Evolutionary conservation across 1,284 basidiomycete genomes (phyloP), one percentile per base, ranked within the genome.

Genomic region (Heliocybe sulcata): DNA sequence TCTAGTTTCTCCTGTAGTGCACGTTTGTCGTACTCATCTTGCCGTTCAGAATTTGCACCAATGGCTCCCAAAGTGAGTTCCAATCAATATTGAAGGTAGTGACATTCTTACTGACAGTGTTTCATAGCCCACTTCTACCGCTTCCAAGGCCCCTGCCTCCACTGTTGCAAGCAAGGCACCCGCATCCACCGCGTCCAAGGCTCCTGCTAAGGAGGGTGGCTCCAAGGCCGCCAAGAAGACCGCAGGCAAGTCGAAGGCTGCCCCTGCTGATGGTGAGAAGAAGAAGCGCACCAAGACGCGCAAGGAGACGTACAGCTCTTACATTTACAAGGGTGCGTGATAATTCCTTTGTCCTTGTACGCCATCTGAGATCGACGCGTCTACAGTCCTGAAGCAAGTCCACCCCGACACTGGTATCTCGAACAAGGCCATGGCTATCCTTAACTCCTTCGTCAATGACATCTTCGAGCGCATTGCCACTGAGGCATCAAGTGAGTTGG

Each of bases 401-500:
- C 85, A 87, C 75, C 85, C 85, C 60, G 85, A 88, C 68, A 87
- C 84, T 60, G 85, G 85, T 80, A 86, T 87, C 73, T 78, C 81
- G 52, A 87, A 85, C 80, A 87, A 87, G 74, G 84, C 84, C 52
- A 88, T 88, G 85, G 77, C 80, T 54, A 85, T 88, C 67, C 71
- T 87, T 57, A 86, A 86, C 77, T 85, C 82, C 10, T 85, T 84
- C 66, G 81, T 84, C 61, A 80, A 81, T 59, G 82, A 84, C 68
- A 87, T 87, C 69, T 87, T 87, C 63, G 84, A 87, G 72, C 80
- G 83, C 54, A 85, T 87, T 64, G 83, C 85, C 49, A 75, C 77
- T 35, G 85, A 88, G 69, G 85, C 85, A 35, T 82, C 82, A 59
- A 86, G 75, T 78, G 56, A 69, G 77, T 29, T 14, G 14, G 47